Conservation (phyloP, 169 alveolate genomes). For the Plasmodium billcollinsi region DNA sequence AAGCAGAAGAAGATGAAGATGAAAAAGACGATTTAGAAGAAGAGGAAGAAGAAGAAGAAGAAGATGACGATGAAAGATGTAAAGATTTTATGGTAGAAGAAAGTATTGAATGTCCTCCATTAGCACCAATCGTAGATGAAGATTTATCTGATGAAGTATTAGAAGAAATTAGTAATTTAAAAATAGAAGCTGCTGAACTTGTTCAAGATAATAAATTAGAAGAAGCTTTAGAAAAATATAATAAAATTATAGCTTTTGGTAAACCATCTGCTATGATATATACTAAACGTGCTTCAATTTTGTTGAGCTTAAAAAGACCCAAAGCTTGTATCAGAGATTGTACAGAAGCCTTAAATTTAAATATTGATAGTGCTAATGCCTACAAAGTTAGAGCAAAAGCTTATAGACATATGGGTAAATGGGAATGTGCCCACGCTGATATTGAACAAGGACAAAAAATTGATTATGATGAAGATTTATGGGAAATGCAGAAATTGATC, state of each 20-base stretch:
- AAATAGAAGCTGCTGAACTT: constrained; percentile 78
- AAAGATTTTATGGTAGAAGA: constrained; percentile 78
- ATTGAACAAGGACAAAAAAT: constrained; percentile 85
- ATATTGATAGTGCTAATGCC: constrained; percentile 85
- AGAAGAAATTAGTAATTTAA: constrained; percentile 79
- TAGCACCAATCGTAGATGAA: constrained; percentile 81
- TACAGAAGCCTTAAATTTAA: constrained; percentile 82
- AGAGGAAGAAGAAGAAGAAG: constrained; percentile 73
- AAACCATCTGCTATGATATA: constrained; percentile 86
- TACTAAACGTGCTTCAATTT: constrained; percentile 84
- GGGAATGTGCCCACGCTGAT: constrained; percentile 85
- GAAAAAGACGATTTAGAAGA: constrained; percentile 64
- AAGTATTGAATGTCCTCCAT: constrained; percentile 80
- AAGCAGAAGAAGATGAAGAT: constrained; percentile 50
- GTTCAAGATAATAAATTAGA: constrained; percentile 75
- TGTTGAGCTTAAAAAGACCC: constrained; percentile 78
- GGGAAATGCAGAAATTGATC: constrained; percentile 86
- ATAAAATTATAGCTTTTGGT: constrained; percentile 78
- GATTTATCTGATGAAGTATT: constrained; percentile 81
- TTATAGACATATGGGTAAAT: constrained; percentile 82
- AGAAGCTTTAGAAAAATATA: constrained; percentile 78
- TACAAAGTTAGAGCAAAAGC: constrained; percentile 82
- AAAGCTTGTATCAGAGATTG: constrained; percentile 85
- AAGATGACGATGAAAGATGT: constrained; percentile 65
- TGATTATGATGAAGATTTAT: constrained; percentile 84